Conservation (phyloP, 2,329 filamentous ascomycete species). For the Ophiocordyceps camponoti-floridani region DNA sequence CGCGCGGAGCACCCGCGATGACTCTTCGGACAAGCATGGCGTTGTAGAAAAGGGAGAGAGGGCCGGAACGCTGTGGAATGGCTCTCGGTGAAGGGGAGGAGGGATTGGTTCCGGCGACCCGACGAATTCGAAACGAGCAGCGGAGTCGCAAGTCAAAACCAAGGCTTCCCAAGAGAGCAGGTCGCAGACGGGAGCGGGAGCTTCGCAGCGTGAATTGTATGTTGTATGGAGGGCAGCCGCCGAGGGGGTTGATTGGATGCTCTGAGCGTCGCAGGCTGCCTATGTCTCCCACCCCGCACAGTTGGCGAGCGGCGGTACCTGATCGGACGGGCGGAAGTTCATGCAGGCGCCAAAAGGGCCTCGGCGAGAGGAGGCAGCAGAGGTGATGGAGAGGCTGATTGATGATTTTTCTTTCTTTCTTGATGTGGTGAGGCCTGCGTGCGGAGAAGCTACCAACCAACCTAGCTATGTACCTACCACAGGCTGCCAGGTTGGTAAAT, state of each 20-base stretch:
- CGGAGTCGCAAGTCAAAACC: not conserved
- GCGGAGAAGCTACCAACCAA: not conserved
- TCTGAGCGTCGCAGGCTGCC: constrained; percentile 4
- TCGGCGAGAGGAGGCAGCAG: not conserved
- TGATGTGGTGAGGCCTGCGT: not conserved
- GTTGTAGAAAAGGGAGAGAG: not conserved
- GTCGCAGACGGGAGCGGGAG: not conserved
- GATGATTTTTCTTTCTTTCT: not conserved
- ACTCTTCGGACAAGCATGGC: constrained; percentile 14
- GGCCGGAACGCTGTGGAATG: not conserved
- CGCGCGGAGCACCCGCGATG: constrained; percentile 24
- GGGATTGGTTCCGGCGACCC: no score
- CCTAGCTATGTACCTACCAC: no score
- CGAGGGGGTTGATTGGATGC: constrained; percentile 8
- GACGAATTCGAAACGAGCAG: no score
- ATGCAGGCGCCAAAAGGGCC: not conserved
- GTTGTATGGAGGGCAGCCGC: not conserved
- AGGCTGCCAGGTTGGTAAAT: not conserved
- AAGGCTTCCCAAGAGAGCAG: not conserved
- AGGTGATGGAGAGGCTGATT: not conserved
- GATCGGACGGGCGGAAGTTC: not conserved
- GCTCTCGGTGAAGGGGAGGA: no score
- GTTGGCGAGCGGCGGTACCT: not conserved
- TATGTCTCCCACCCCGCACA: constrained; percentile 8
- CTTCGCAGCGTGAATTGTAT: not conserved